Conservation (phyloP, 768 basidiomycete species). For the Trametes cinnabarina region DNA sequence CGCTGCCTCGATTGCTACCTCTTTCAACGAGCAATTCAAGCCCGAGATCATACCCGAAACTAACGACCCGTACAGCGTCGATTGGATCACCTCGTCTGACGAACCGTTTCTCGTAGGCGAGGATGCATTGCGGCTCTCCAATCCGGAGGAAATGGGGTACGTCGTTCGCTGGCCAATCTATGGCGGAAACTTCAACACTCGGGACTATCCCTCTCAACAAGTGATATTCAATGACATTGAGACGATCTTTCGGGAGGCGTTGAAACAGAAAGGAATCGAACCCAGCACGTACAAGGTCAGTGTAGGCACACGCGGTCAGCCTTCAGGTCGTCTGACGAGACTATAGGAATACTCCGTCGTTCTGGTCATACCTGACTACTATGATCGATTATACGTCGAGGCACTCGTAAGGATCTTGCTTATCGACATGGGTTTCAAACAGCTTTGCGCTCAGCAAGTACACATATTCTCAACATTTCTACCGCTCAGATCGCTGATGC, state of each 20-base stretch:
- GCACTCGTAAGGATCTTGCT: constrained; percentile 74
- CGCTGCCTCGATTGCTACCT: constrained; percentile 65
- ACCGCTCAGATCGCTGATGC: not conserved
- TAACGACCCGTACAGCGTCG: constrained; percentile 78
- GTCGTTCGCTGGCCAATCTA: constrained; percentile 79
- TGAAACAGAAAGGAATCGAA: constrained; percentile 60
- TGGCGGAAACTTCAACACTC: constrained; percentile 77
- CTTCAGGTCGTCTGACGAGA: not conserved
- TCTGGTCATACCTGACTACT: constrained; percentile 89
- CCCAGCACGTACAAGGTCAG: constrained; percentile 59
- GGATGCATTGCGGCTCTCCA: constrained; percentile 65
- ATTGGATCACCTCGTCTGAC: constrained; percentile 66
- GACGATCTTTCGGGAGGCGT: constrained; percentile 56
- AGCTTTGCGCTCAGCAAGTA: constrained; percentile 90
- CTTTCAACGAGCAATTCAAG: constrained; percentile 80
- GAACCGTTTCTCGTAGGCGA: constrained; percentile 69
- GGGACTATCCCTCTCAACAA: constrained; percentile 72
- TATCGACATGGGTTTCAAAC: constrained; percentile 84
- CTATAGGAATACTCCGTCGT: constrained; percentile 83
- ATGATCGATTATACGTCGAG: constrained; percentile 79
- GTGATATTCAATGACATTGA: constrained; percentile 77
- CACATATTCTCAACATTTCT: constrained; percentile 1
- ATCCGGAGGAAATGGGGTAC: constrained; percentile 68
- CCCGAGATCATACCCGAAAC: constrained; percentile 83
- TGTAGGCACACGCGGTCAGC: not conserved